phyloP scores from a whole-genome alignment of 768 basidiomycete species.

The Phlebiopsis gigantea region DNA sequence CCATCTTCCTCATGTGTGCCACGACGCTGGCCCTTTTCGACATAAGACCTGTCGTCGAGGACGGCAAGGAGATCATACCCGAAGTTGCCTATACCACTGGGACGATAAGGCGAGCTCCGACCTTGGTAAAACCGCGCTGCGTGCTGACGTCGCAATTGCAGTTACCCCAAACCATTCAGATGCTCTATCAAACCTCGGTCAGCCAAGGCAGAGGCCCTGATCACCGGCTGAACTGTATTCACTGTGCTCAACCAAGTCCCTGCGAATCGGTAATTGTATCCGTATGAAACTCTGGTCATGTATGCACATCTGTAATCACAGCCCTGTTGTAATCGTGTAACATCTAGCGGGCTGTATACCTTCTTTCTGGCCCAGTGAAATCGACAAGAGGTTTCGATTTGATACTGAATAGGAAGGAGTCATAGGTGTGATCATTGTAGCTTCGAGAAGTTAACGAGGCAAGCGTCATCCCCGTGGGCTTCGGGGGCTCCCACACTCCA shows the following conservation, averaged over 20 bases:
- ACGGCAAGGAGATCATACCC: slow-evolving; percentile 17
- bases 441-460: too few relatives aligned
- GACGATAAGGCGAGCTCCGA: slow-evolving; percentile 17
- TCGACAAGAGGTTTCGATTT: too few relatives aligned
- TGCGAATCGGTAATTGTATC: neutral
- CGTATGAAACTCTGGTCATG: neutral
- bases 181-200: slow-evolving; percentile 10
- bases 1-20: slow-evolving; percentile 31
- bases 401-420: too few relatives aligned
- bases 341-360: too few relatives aligned
- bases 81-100: slow-evolving; percentile 12
- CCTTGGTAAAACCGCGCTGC: neutral
- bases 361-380: too few relatives aligned
- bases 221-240: neutral
- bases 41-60: slow-evolving; percentile 16
- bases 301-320: too few relatives aligned
- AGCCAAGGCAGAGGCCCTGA: slow-evolving; percentile 4
- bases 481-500: too few relatives aligned
- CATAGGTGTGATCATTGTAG: too few relatives aligned
- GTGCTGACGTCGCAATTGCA: neutral
- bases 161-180: slow-evolving; percentile 7
- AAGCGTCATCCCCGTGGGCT: too few relatives aligned
- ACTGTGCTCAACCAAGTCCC: neutral
- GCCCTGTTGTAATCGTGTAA: too few relatives aligned
- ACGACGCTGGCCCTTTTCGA: slow-evolving; percentile 31